Percentiles rank a stretch among this genome's conserved stretches.
Evolutionary conservation across 345 rosid genomes (phyloP).

Genomic region (Sisymbrium irio): DNA sequence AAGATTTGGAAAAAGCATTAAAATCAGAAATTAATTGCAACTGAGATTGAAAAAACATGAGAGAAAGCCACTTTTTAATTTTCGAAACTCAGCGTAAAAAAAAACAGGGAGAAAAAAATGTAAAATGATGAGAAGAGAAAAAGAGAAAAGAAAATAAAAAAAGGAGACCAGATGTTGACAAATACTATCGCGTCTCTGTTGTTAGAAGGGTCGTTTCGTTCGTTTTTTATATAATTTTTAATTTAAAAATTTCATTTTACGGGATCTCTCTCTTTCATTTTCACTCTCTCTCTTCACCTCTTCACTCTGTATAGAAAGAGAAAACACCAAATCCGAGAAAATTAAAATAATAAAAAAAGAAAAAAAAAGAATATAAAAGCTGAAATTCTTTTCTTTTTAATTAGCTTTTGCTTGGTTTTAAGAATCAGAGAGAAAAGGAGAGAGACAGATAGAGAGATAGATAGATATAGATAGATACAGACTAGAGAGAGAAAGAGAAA

Average conservation of each 20-base stretch:
- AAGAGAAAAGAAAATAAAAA: background rate
- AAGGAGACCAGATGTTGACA: constrained; percentile 91
- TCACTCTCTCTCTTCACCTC: constrained; percentile 40
- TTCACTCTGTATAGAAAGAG: constrained; percentile 4
- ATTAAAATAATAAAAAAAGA: background rate
- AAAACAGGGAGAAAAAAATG: constrained; percentile 49
- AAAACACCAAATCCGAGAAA: constrained; percentile 33
- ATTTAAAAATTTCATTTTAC: constrained; percentile 34
- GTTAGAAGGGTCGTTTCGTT: constrained; percentile 75
- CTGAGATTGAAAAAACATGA: background rate
- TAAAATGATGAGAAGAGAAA: constrained; percentile 28
- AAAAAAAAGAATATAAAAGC: constrained; percentile 13
- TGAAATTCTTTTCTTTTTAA: constrained; percentile 30
- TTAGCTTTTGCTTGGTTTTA: constrained; percentile 29
- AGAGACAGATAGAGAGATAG: constrained; percentile 23
- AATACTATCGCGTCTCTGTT: constrained; percentile 73
- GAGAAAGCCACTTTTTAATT: background rate
- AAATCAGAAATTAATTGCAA: background rate
- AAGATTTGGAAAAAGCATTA: background rate
- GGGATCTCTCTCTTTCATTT: constrained; percentile 56
- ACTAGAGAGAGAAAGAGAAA: constrained; percentile 32
- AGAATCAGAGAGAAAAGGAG: constrained; percentile 30
- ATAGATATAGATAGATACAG: background rate
- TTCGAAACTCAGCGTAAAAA: constrained; percentile 20
- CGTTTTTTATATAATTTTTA: constrained; percentile 44